A percentile compares a stretch with the other conserved stretches of the same genome.
Conservation (phyloP, 169 alveolate genomes). For the Eimeria necatrix region DNA sequence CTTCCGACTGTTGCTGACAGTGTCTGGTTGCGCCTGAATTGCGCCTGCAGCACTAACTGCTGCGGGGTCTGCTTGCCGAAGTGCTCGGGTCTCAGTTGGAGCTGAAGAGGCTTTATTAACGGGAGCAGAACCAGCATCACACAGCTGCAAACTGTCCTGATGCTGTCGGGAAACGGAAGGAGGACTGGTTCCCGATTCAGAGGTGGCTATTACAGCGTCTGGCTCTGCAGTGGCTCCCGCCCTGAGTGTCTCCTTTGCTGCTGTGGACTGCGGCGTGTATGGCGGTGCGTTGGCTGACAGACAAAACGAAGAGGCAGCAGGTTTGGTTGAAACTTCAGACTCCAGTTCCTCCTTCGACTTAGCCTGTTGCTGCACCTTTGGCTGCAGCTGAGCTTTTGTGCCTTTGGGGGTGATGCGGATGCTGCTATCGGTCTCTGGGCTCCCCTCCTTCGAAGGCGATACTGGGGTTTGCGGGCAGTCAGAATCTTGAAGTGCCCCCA, state of each 20-base stretch:
- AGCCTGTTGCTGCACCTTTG: not conserved
- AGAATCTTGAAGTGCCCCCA: not conserved
- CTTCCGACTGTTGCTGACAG: not conserved
- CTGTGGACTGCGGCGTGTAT: slow-evolving; percentile 62
- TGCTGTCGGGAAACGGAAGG: not conserved
- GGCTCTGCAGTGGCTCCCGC: not conserved
- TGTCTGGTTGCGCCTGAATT: not conserved
- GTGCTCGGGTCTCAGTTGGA: not conserved
- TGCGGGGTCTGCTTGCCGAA: slow-evolving; percentile 23
- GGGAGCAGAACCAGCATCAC: not conserved
- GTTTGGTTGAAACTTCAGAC: not conserved
- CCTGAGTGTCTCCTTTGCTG: slow-evolving; percentile 41
- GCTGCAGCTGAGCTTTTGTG: not conserved
- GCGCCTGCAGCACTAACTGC: not conserved
- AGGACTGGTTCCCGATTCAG: slow-evolving; percentile 30
- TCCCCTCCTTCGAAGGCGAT: not conserved
- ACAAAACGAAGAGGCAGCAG: slow-evolving; percentile 5
- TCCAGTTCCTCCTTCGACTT: slow-evolving; percentile 10
- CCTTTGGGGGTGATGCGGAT: slow-evolving; percentile 62
- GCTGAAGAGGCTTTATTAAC: not conserved
- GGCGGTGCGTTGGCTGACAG: slow-evolving; percentile 72
- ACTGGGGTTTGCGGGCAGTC: slow-evolving; percentile 2
- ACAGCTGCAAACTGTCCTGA: not conserved
- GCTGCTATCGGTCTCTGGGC: not conserved
- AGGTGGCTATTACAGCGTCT: not conserved